These are phyloP conservation scores for Ochetophila trinervis DNA, from an alignment of 306 rosid species.

Conservation along the genomic window DNA sequence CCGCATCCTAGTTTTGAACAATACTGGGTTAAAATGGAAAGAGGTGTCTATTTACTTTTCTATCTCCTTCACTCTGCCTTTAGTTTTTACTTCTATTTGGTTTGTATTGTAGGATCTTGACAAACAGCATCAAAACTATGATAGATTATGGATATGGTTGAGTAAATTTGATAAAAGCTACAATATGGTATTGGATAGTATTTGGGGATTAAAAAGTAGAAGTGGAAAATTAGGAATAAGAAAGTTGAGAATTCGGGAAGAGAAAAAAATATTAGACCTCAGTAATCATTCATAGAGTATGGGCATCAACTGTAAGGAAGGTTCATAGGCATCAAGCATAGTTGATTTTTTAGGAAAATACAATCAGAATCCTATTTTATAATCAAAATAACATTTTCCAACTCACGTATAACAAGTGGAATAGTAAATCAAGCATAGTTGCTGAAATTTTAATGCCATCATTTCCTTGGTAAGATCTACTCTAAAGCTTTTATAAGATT, in stretches of 20 bases:
- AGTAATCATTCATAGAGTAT: too few relatives aligned
- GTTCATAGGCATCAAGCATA: not conserved
- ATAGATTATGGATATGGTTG: not conserved
- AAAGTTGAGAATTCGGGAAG: not conserved
- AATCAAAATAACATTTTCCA: too few relatives aligned
- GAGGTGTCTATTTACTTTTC: conserved; percentile 47
- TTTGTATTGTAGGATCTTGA: not conserved
- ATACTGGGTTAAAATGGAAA: conserved; percentile 68
- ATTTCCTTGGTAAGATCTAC: too few relatives aligned
- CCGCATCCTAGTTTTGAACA: conserved; percentile 62
- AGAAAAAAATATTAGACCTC: not conserved
- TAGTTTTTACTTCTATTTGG: not conserved
- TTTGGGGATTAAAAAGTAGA: not conserved
- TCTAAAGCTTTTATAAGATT: too few relatives aligned
- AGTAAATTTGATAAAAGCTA: too few relatives aligned
- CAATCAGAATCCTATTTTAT: too few relatives aligned
- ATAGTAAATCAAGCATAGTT: too few relatives aligned
- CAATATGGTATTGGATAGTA: not conserved
- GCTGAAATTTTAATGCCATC: too few relatives aligned
- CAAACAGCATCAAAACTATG: not conserved
- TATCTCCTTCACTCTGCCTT: conserved; percentile 7
- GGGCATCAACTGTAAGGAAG: not conserved
- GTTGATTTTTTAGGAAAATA: not conserved
- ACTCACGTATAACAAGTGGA: too few relatives aligned
- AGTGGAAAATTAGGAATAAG: not conserved